A percentile compares a stretch with the other conserved stretches of the same genome.
phyloP scores from a whole-genome alignment of 2,329 filamentous ascomycete genomes.

The Colletotrichum falcatum region DNA sequence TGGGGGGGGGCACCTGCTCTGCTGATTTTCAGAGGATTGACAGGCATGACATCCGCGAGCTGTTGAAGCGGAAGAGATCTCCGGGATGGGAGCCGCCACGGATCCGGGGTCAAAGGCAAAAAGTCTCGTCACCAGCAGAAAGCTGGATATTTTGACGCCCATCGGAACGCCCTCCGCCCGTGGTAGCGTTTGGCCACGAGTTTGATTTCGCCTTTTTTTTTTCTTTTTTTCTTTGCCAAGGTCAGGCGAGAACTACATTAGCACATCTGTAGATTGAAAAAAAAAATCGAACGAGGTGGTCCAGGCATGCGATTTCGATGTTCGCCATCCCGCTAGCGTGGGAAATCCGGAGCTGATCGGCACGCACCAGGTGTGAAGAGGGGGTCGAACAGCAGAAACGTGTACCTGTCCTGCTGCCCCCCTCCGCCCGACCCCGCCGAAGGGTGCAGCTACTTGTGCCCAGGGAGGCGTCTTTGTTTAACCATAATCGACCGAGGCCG shows the following conservation, averaged over 20 bases:
- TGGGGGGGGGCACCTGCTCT: conserved; percentile 6
- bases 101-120: not conserved
- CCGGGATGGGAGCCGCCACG: too few species aligned
- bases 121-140: not conserved
- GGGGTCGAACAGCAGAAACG: not conserved
- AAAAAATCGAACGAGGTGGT: not conserved
- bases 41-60: not conserved
- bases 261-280: too few species aligned
- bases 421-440: conserved; percentile 15
- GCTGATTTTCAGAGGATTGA: not conserved
- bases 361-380: not conserved
- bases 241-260: not conserved
- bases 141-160: too few species aligned
- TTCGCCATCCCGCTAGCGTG: not conserved
- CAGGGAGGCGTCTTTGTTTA: not conserved
- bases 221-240: not conserved
- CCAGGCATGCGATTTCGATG: not conserved
- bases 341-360: not conserved
- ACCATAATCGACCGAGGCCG: not conserved
- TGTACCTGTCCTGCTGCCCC: too few species aligned
- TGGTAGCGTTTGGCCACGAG: not conserved
- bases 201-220: not conserved
- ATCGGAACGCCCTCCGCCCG: too few species aligned
- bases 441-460: not conserved
- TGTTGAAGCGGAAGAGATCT: conserved; percentile 21